Percentiles rank a stretch among this genome's conserved stretches.
phyloP scores from a whole-genome alignment of 2,329 filamentous ascomycete genomes.

The Pseudogymnoascus sp. region DNA sequence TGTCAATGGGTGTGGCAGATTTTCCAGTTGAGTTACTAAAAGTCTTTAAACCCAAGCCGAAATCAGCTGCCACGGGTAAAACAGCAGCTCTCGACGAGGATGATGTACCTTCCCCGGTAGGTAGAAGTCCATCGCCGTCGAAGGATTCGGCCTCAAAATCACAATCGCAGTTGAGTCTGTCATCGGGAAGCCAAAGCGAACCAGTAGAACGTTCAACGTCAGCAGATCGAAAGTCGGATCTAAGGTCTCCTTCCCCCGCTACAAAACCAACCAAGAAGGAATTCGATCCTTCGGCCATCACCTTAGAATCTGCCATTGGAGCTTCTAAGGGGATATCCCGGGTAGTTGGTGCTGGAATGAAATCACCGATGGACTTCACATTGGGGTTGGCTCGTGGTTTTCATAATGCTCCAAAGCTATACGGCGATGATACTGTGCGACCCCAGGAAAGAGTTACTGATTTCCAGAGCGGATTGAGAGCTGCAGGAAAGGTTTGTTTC shows the following conservation, averaged over 20 bases:
- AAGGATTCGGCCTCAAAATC: constrained; percentile 11
- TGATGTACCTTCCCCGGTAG: not conserved
- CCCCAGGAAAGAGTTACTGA: constrained; percentile 73
- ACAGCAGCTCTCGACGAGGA: not conserved
- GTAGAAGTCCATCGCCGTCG: not conserved
- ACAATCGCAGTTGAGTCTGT: constrained; percentile 14
- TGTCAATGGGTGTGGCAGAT: constrained; percentile 77
- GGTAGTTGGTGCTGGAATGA: constrained; percentile 68
- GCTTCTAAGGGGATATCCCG: constrained; percentile 32
- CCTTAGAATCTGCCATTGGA: constrained; percentile 49
- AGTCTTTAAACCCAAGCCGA: constrained; percentile 12
- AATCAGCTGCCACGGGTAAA: not conserved
- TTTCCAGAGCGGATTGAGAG: constrained; percentile 63
- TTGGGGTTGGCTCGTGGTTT: constrained; percentile 77
- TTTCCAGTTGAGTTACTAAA: constrained; percentile 51
- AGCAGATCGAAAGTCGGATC: constrained; percentile 13
- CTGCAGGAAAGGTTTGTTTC: constrained; percentile 56
- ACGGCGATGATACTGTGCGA: constrained; percentile 74
- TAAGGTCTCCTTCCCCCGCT: constrained; percentile 16
- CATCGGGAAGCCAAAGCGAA: constrained; percentile 10
- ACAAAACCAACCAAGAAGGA: constrained; percentile 21
- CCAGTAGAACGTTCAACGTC: constrained; percentile 14
- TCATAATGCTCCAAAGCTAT: constrained; percentile 76
- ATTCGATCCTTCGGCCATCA: constrained; percentile 28
- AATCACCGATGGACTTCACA: constrained; percentile 77